These are phyloP conservation scores for Lachnellula willkommii DNA, from an alignment of 2,329 filamentous ascomycete genomes.

Conservation along the genomic window DNA sequence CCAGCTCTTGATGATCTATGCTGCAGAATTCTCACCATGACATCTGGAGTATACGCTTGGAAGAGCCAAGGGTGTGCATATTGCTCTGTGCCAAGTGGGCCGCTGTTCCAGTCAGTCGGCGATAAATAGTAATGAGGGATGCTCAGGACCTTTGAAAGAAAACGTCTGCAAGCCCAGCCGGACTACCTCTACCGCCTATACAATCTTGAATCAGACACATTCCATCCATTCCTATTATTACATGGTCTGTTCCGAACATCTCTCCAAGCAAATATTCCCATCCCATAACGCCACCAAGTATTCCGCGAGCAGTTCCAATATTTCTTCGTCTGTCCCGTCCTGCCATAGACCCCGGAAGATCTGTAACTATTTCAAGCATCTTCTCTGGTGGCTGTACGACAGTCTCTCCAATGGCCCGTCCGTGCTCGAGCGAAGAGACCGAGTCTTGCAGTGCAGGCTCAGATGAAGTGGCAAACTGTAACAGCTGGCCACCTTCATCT, in stretches of 20 bases:
- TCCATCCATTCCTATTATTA: conserved; percentile 30
- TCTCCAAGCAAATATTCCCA: conserved; percentile 35
- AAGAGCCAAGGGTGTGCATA: conserved; percentile 34
- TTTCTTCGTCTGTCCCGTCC: conserved; percentile 10
- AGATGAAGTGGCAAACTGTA: conserved; percentile 4
- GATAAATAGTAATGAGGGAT: not conserved
- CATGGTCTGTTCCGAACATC: conserved; percentile 34
- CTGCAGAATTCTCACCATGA: conserved; percentile 24
- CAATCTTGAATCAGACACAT: conserved; percentile 33
- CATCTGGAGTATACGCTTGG: conserved; percentile 31
- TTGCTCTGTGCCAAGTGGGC: conserved; percentile 27
- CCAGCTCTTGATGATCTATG: not conserved
- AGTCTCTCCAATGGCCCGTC: not conserved
- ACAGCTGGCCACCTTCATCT: conserved; percentile 18
- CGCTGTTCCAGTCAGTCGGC: conserved; percentile 20
- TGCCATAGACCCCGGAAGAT: conserved; percentile 24
- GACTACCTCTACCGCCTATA: conserved; percentile 30
- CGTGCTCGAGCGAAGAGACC: not conserved
- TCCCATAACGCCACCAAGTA: conserved; percentile 26
- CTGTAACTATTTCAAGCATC: conserved; percentile 31
- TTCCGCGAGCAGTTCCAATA: conserved; percentile 8
- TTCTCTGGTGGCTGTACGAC: conserved; percentile 8
- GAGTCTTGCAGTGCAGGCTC: too few species aligned
- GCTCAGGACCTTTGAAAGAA: conserved; percentile 25
- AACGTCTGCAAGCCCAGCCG: conserved; percentile 23